Evolutionary conservation across 257 asterid species (phyloP).

Genomic region (Eucommia ulmoides): DNA sequence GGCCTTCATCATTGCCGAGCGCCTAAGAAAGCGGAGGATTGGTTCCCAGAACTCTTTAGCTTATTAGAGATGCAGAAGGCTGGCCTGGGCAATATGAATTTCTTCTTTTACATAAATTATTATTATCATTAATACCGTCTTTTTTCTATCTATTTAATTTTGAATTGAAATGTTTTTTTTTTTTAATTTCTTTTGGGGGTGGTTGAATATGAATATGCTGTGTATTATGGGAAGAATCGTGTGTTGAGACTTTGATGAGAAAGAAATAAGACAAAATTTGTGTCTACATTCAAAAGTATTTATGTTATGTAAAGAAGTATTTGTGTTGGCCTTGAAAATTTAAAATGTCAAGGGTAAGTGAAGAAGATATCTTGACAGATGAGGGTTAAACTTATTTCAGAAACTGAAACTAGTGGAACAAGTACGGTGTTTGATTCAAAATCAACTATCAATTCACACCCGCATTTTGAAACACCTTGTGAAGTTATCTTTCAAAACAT

Average conservation of each 20-base stretch:
- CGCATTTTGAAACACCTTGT: too few relatives aligned
- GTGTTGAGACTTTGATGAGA: slow-evolving; percentile 17
- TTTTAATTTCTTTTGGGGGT: too few relatives aligned
- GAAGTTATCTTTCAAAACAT: too few relatives aligned
- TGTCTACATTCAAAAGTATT: neutral
- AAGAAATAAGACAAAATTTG: slow-evolving; percentile 16
- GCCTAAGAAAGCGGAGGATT: slow-evolving; percentile 62
- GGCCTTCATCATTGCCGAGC: slow-evolving; percentile 64
- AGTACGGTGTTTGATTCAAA: too few relatives aligned
- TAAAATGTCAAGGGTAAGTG: too few relatives aligned
- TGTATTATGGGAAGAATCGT: neutral
- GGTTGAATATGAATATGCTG: slow-evolving; percentile 19
- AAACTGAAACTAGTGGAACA: too few relatives aligned
- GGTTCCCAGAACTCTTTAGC: slow-evolving; percentile 20
- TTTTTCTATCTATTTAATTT: neutral
- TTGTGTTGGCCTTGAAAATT: too few relatives aligned
- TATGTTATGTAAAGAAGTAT: too few relatives aligned
- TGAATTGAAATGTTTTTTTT: slow-evolving; percentile 8
- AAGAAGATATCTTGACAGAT: too few relatives aligned
- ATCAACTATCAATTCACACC: too few relatives aligned
- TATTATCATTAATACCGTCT: slow-evolving; percentile 2
- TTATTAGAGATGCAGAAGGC: slow-evolving; percentile 5
- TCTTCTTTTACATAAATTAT: neutral
- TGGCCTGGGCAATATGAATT: slow-evolving; percentile 2
- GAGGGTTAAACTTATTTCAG: too few relatives aligned